Percentiles rank a stretch among this genome's conserved stretches.
These are phyloP conservation scores for Epichloe baconii DNA, from an alignment of 2,329 filamentous ascomycete species.

Conservation along the genomic window DNA sequence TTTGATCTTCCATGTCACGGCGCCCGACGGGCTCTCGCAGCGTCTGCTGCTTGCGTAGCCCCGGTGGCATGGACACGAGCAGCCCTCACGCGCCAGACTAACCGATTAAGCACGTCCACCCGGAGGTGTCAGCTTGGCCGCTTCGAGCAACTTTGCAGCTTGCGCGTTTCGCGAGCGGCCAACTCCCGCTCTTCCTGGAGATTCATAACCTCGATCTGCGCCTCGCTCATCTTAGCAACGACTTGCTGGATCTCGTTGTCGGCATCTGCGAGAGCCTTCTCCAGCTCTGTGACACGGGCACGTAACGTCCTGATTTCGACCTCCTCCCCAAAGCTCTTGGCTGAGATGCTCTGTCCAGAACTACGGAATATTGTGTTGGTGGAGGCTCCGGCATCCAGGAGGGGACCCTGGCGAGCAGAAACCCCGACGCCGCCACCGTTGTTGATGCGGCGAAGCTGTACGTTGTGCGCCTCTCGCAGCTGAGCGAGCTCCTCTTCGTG, in stretches of 20 bases:
- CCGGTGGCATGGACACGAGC: background rate
- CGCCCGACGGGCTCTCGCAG: background rate
- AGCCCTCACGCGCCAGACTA: background rate
- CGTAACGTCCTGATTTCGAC: conserved; percentile 64
- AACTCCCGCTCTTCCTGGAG: conserved; percentile 64
- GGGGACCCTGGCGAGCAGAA: conserved; percentile 18
- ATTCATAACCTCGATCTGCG: conserved; percentile 73
- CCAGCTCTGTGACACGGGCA: conserved; percentile 68
- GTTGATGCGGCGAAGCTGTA: conserved; percentile 64
- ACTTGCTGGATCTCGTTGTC: conserved; percentile 76
- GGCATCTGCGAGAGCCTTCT: conserved; percentile 47
- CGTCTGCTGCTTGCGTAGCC: background rate
- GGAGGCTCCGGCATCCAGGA: conserved; percentile 19
- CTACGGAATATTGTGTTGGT: conserved; percentile 21
- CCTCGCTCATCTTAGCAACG: conserved; percentile 64
- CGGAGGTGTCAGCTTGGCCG: conserved; percentile 44
- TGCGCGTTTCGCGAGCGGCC: conserved; percentile 57
- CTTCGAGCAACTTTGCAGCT: conserved; percentile 53
- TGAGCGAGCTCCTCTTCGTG: conserved; percentile 76
- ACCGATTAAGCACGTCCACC: conserved; percentile 5
- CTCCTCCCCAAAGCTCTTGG: conserved; percentile 58
- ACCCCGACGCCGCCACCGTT: conserved; percentile 23
- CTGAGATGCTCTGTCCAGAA: conserved; percentile 36
- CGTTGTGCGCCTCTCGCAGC: conserved; percentile 64
- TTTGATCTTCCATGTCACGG: background rate